phyloP scores from a whole-genome alignment of 176 grass and related monocot species.

The Saccharum officinarum region DNA sequence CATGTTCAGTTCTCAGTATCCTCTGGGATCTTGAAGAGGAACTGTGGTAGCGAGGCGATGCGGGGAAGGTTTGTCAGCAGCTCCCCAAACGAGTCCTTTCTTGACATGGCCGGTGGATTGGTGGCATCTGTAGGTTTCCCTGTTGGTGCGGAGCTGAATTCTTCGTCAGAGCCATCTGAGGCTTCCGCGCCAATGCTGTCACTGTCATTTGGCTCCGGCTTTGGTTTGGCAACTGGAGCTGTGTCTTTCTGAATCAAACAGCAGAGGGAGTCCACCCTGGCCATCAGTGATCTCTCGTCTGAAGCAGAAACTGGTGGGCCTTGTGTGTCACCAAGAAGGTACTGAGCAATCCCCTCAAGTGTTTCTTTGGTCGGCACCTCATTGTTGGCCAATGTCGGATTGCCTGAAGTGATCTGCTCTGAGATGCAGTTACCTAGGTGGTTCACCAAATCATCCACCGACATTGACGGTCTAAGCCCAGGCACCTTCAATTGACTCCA shows the following conservation, averaged over 20 bases:
- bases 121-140: conserved; percentile 19
- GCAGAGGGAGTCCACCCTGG: conserved; percentile 82
- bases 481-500: conserved; percentile 85
- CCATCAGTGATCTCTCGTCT: conserved; percentile 76
- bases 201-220: conserved; percentile 46
- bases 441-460: conserved; percentile 84
- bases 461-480: conserved; percentile 80
- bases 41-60: conserved; percentile 73
- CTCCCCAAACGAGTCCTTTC: conserved; percentile 85
- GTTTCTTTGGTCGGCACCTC: conserved; percentile 71
- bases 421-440: conserved; percentile 85
- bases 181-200: conserved; percentile 36
- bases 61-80: conserved; percentile 79
- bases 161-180: conserved; percentile 61
- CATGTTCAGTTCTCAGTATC: conserved; percentile 64
- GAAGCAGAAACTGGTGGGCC: conserved; percentile 48
- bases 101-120: conserved; percentile 49
- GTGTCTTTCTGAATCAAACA: conserved; percentile 81
- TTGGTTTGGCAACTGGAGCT: neutral
- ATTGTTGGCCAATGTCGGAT: conserved; percentile 45
- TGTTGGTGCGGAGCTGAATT: conserved; percentile 48
- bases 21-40: conserved; percentile 83
- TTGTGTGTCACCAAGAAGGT: conserved; percentile 76
- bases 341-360: conserved; percentile 80
- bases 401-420: conserved; percentile 77